phyloP scores from a whole-genome alignment of 1,284 basidiomycete species.

The Phellinidium pouzarii region DNA sequence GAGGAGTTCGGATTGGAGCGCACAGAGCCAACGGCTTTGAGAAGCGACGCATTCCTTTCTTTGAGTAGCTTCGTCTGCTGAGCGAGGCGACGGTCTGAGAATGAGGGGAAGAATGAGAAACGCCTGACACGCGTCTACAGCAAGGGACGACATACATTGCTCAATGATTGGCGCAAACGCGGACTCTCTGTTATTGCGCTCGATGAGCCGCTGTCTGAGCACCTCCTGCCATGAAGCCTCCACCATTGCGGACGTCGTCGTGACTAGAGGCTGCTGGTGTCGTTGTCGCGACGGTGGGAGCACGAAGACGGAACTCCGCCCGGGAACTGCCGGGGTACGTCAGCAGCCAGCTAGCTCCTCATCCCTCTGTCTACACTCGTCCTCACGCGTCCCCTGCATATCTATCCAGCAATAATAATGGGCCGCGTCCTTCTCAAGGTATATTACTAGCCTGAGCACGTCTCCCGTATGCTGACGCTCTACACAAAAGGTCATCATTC shows the following conservation, averaged over 20 bases:
- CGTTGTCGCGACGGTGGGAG: slow-evolving; percentile 8
- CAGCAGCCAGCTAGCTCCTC: slow-evolving; percentile 8
- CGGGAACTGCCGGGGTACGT: slow-evolving; percentile 10
- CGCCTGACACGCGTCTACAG: slow-evolving; percentile 18
- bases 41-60: slow-evolving; percentile 79
- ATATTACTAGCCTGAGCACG: not conserved
- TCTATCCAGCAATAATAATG: slow-evolving; percentile 36
- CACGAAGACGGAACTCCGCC: not conserved
- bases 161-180: slow-evolving; percentile 81
- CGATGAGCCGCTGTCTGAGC: slow-evolving; percentile 68
- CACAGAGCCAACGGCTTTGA: slow-evolving; percentile 71
- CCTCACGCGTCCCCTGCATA: slow-evolving; percentile 7
- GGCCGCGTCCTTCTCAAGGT: slow-evolving; percentile 95
- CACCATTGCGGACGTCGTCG: slow-evolving; percentile 42
- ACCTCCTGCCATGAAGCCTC: slow-evolving; percentile 79
- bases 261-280: not conserved
- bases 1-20: slow-evolving; percentile 58
- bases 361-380: not conserved
- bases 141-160: slow-evolving; percentile 58
- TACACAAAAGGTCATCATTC: slow-evolving; percentile 81
- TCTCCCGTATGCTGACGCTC: not conserved
- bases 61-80: slow-evolving; percentile 85
- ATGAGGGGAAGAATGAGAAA: slow-evolving; percentile 14
- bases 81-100: slow-evolving; percentile 78
- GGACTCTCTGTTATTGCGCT: slow-evolving; percentile 68